phyloP scores from a whole-genome alignment of 257 asterid species.

The Ilex asprella region DNA sequence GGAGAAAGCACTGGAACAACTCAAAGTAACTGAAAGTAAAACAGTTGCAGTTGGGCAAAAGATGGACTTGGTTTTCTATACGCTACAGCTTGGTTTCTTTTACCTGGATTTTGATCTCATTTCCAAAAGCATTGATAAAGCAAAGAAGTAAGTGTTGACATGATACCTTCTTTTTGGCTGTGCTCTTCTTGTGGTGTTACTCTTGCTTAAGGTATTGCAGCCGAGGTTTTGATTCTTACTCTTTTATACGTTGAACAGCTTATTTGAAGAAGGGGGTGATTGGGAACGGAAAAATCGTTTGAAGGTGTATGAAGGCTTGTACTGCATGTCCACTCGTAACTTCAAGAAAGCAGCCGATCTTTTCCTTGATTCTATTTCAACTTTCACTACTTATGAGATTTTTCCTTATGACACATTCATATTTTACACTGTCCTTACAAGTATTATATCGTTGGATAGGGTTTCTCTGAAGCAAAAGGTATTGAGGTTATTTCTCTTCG shows the following conservation, averaged over 20 bases:
- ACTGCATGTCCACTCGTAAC: conserved; percentile 92
- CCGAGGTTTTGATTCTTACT: conserved; percentile 12
- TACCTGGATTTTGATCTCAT: conserved; percentile 91
- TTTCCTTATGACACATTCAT: conserved; percentile 83
- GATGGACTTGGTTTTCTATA: conserved; percentile 94
- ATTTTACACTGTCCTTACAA: conserved; percentile 80
- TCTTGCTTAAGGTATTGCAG: background rate
- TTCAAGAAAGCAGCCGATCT: conserved; percentile 88
- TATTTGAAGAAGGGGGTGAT: conserved; percentile 98
- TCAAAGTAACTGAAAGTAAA: conserved; percentile 82
- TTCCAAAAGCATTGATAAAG: conserved; percentile 90
- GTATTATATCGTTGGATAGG: conserved; percentile 87
- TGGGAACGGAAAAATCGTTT: conserved; percentile 97
- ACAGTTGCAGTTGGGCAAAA: conserved; percentile 98
- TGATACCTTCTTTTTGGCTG: background rate
- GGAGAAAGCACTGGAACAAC: conserved; percentile 96
- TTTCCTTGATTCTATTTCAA: conserved; percentile 92
- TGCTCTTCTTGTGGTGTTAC: background rate
- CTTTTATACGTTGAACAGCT: conserved; percentile 33
- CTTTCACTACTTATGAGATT: conserved; percentile 95
- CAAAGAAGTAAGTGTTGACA: conserved; percentile 55
- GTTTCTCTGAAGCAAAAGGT: conserved; percentile 92
- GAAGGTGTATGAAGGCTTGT: conserved; percentile 93
- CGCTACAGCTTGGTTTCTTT: conserved; percentile 73
- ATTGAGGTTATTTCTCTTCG: conserved; percentile 6